phyloP scores from a whole-genome alignment of 2,329 filamentous ascomycete genomes.

The Thielaviopsis ethacetica region DNA sequence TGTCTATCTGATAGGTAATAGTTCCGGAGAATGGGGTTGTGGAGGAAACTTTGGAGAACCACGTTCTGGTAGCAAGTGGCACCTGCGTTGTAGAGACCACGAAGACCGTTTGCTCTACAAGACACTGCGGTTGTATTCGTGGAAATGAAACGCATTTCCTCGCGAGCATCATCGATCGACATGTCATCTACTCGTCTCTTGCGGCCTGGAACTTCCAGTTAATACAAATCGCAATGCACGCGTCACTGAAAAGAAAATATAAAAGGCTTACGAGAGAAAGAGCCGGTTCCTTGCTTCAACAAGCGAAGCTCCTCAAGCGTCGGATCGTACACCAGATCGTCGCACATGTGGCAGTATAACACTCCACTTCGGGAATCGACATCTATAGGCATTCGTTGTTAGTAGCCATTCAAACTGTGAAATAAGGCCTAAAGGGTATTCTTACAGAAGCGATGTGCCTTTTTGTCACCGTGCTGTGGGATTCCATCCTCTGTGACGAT shows the following conservation, averaged over 20 bases:
- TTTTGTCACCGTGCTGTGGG: slow-evolving; percentile 49
- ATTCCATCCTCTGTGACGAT: slow-evolving; percentile 52
- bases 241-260: slow-evolving; percentile 7
- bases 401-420: slow-evolving; percentile 12
- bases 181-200: slow-evolving; percentile 65
- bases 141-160: slow-evolving; percentile 62
- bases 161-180: slow-evolving; percentile 45
- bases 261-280: slow-evolving; percentile 48
- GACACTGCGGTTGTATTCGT: slow-evolving; percentile 64
- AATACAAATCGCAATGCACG: slow-evolving; percentile 7
- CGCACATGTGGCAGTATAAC: slow-evolving; percentile 66
- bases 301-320: slow-evolving; percentile 61
- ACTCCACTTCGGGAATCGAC: slow-evolving; percentile 62
- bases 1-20: slow-evolving; percentile 90
- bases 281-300: slow-evolving; percentile 50
- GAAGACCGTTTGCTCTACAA: slow-evolving; percentile 72
- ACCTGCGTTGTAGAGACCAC: slow-evolving; percentile 94
- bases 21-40: slow-evolving; percentile 81
- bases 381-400: slow-evolving; percentile 30
- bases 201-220: slow-evolving; percentile 28
- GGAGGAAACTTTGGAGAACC: slow-evolving; percentile 80
- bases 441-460: slow-evolving; percentile 58
- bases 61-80: slow-evolving; percentile 98
- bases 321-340: slow-evolving; percentile 71
- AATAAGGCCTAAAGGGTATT: slow-evolving; percentile 7